Conservation (phyloP, 176 grass and related monocot species). For the Metroxylon sagu region DNA sequence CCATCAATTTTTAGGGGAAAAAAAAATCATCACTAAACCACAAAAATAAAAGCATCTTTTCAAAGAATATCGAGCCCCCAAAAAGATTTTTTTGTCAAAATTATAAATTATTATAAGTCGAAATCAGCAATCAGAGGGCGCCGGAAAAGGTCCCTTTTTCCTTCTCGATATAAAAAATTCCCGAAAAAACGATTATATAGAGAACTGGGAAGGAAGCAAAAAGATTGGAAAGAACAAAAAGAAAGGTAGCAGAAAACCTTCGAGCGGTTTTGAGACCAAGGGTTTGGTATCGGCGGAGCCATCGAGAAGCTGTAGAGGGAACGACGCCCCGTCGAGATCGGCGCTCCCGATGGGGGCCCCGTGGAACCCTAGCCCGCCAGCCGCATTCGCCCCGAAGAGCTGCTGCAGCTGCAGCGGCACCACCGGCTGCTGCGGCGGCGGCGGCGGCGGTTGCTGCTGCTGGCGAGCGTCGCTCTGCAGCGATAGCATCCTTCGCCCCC, state of each 20-base stretch:
- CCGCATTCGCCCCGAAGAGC: constrained; percentile 5
- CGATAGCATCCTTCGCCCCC: constrained; percentile 2
- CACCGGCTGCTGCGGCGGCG: neutral
- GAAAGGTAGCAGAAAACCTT: neutral
- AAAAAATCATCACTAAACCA: too few relatives aligned
- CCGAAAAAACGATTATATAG: too few relatives aligned
- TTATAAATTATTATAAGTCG: too few relatives aligned
- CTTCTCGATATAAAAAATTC: too few relatives aligned
- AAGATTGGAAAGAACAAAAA: too few relatives aligned
- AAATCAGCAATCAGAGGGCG: too few relatives aligned
- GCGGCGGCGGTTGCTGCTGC: neutral
- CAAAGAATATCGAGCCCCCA: too few relatives aligned
- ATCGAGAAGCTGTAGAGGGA: constrained; percentile 3
- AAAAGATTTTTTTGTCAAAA: too few relatives aligned
- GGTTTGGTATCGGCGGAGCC: neutral
- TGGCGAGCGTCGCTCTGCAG: constrained; percentile 10
- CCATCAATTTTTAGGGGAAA: too few relatives aligned
- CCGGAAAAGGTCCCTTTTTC: too few relatives aligned
- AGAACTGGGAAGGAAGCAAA: too few relatives aligned
- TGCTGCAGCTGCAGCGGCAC: constrained; percentile 11
- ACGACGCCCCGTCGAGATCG: neutral
- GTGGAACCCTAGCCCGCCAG: constrained; percentile 4
- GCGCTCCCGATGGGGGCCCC: neutral
- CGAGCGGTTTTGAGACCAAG: neutral
- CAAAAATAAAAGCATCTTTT: too few relatives aligned